phyloP scores from a whole-genome alignment of 441 rosid genomes.

The Erodium moschatum region DNA sequence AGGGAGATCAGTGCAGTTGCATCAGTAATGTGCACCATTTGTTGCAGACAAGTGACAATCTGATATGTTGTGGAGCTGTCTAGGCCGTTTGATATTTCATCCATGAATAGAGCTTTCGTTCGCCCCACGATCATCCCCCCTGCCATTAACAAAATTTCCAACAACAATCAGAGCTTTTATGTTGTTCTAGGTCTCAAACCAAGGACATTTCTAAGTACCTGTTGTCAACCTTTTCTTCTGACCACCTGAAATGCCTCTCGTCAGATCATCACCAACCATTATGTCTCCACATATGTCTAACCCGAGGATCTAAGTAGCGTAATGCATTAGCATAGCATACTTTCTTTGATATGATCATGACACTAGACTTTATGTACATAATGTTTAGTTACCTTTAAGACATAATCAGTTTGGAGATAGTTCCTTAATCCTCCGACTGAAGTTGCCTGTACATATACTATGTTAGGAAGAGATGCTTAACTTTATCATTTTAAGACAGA shows the following conservation, averaged over 20 bases:
- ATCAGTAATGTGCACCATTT: slow-evolving; percentile 33
- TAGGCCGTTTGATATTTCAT: slow-evolving; percentile 38
- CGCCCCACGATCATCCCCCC: slow-evolving; percentile 45
- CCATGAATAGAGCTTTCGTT: slow-evolving; percentile 33
- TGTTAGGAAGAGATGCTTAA: too few species aligned
- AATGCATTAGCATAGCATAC: background rate
- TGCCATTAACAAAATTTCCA: slow-evolving; percentile 11
- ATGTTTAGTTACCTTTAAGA: slow-evolving; percentile 26
- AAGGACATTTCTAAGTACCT: slow-evolving; percentile 27
- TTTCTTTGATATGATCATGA: background rate
- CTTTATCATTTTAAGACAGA: too few species aligned
- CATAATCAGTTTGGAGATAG: slow-evolving; percentile 34
- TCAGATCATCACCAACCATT: slow-evolving; percentile 42
- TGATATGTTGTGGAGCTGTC: slow-evolving; percentile 43
- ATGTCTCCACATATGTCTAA: slow-evolving; percentile 51
- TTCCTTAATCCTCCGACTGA: slow-evolving; percentile 25
- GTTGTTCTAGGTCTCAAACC: too few species aligned
- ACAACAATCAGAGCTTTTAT: too few species aligned
- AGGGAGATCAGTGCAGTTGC: slow-evolving; percentile 32
- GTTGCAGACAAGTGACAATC: slow-evolving; percentile 32
- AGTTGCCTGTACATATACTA: slow-evolving; percentile 25
- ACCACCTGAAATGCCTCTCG: slow-evolving; percentile 66
- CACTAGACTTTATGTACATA: too few species aligned
- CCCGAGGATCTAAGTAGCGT: slow-evolving; percentile 49
- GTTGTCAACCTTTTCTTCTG: slow-evolving; percentile 58